Conservation (phyloP, 176 grass and related monocot species). For the Canna indica region DNA sequence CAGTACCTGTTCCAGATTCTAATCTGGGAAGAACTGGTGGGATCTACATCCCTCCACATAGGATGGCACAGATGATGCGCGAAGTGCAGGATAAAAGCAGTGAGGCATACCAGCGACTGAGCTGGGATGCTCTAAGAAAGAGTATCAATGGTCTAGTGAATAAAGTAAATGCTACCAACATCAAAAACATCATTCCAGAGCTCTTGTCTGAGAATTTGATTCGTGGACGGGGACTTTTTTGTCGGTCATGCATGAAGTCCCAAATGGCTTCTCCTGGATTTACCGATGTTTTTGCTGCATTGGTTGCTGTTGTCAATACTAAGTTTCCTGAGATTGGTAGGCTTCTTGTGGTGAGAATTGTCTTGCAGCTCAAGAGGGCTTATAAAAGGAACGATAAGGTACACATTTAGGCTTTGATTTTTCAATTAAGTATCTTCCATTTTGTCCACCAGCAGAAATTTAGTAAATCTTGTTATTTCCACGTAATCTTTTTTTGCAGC, state of each 20-base stretch:
- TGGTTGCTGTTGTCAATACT: conserved; percentile 77
- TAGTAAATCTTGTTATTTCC: conserved; percentile 2
- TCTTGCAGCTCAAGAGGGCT: conserved; percentile 88
- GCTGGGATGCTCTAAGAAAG: conserved; percentile 90
- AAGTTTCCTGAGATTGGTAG: conserved; percentile 76
- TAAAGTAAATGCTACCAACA: conserved; percentile 87
- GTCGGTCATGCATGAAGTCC: conserved; percentile 82
- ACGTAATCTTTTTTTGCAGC: conserved; percentile 36
- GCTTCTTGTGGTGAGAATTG: conserved; percentile 58
- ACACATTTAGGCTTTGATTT: conserved; percentile 16
- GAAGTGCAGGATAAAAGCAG: conserved; percentile 83
- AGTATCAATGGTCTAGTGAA: conserved; percentile 90
- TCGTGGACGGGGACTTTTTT: conserved; percentile 74
- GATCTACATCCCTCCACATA: conserved; percentile 80
- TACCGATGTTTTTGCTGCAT: conserved; percentile 72
- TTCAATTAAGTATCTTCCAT: neutral
- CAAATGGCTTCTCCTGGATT: conserved; percentile 96
- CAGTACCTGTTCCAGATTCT: conserved; percentile 39
- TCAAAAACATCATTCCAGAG: conserved; percentile 89
- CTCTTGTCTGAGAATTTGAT: conserved; percentile 81
- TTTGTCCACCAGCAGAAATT: neutral
- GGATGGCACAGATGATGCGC: conserved; percentile 93
- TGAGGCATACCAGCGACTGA: conserved; percentile 70
- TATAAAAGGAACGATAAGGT: conserved; percentile 95
- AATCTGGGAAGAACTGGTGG: conserved; percentile 64